Evolutionary conservation across 1,284 basidiomycete species (phyloP), one percentile per base, ranked within the genome.

Genomic region (Ceratobasidium sp.): DNA sequence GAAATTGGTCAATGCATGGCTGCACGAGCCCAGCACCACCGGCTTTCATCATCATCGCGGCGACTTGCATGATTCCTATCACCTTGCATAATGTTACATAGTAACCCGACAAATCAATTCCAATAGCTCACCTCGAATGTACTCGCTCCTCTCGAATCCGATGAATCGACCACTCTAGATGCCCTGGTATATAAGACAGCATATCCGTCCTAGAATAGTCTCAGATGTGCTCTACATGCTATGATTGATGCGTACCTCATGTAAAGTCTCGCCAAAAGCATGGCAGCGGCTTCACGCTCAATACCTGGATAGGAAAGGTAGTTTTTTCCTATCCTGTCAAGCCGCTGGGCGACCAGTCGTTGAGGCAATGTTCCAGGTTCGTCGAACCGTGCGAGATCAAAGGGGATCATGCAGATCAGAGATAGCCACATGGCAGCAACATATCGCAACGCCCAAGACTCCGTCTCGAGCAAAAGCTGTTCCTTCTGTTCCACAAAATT

Each of bases 321-420:
- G 22, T 77, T 75, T 73, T 87, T 88, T 0, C 86, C 90, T 4
- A 90, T 77, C 0, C 75, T 73, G 73, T 94, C 87, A 7, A 96
- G 77, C 38, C 78, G 73, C 69, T 74, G 72, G n/a, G 86, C 83
- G 38, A 54, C 50, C 22, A 87, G 85, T 72, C 62, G 62, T 17
- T 65, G 49, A 12, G 50, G 50, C 13, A 35, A 12, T 3, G 22
- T 54, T 1, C 70, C 69, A 12, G 76, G 77, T 62, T 87, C 85
- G 75, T 95, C 92, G 67, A 98, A 93, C 71, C 93, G 91, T 17
- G 86, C 82, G 53, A 99, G 82, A 76, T 93, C 89, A 77, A 99
- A 99, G 0, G 97, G 97, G 22, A 98, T 89, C 81, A 94, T 94
- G 79, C 92, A 92, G 60, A 98, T 90, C 17, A 99, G 85, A 17